A percentile compares a stretch with the other conserved stretches of the same genome.
phyloP scores from a whole-genome alignment of 2,329 filamentous ascomycete genomes.

The Teratosphaeria gauchensis region DNA sequence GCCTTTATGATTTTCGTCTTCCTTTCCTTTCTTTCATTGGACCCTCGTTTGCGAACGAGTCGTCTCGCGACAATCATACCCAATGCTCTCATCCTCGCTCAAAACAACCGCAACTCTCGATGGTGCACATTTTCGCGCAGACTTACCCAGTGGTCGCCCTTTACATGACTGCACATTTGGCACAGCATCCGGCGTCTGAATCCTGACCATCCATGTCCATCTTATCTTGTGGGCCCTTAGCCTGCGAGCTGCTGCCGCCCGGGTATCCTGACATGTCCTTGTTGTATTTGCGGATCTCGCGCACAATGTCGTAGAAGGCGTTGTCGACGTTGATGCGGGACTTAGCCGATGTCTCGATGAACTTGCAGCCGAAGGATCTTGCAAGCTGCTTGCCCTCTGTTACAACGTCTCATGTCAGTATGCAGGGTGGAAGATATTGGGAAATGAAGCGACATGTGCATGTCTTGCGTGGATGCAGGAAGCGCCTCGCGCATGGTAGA shows the following conservation, averaged over 20 bases:
- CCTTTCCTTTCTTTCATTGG: background rate
- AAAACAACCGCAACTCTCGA: background rate
- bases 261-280: conserved; percentile 91
- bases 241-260: conserved; percentile 49
- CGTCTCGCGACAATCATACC: background rate
- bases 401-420: conserved; percentile 2
- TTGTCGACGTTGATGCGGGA: conserved; percentile 97
- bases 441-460: background rate
- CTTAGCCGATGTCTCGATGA: conserved; percentile 98
- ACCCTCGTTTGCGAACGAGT: background rate
- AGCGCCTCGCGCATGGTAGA: background rate
- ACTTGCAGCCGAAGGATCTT: conserved; percentile 85
- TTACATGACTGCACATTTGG: conserved; percentile 84
- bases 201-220: conserved; percentile 69
- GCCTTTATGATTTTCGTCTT: background rate
- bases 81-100: background rate
- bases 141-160: background rate
- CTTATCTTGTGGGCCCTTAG: conserved; percentile 44
- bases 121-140: background rate
- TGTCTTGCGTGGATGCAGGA: background rate
- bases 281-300: conserved; percentile 97
- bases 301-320: conserved; percentile 96
- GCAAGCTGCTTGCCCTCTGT: conserved; percentile 85
- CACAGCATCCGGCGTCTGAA: conserved; percentile 63
- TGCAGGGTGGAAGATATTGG: background rate